These are phyloP conservation scores for Pisolithus marmoratus DNA, from an alignment of 768 basidiomycete genomes.

Conservation along the genomic window DNA sequence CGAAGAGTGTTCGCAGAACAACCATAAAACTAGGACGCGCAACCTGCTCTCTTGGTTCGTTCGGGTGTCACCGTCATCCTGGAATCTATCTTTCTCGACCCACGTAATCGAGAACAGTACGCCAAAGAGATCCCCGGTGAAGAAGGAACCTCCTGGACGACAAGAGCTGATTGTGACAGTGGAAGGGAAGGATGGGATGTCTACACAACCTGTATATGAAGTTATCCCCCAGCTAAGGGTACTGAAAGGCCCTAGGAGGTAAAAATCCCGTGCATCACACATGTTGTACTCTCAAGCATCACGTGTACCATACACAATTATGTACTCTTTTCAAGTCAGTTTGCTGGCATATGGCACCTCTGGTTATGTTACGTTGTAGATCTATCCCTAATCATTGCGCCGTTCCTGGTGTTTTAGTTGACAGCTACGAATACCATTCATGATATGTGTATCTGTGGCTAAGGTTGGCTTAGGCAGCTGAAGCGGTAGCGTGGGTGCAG, in stretches of 20 bases:
- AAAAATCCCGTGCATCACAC: constrained; percentile 1
- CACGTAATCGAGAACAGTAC: not conserved
- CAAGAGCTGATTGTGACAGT: constrained; percentile 11
- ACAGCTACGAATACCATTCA: no score
- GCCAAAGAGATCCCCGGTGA: not conserved
- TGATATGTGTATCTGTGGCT: no score
- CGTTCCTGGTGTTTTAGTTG: no score
- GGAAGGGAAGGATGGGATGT: constrained; percentile 10
- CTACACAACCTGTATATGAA: constrained; percentile 20
- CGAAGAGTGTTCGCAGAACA: not conserved
- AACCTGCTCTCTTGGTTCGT: not conserved
- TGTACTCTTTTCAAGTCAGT: no score
- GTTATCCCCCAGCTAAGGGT: constrained; percentile 26
- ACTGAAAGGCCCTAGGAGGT: constrained; percentile 13
- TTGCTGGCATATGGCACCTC: no score
- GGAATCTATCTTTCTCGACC: not conserved
- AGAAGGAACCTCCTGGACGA: not conserved
- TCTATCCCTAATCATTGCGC: no score
- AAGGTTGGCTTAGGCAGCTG: no score
- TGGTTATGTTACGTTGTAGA: no score
- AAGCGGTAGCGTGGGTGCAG: no score
- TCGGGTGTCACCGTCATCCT: constrained; percentile 3
- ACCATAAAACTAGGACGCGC: not conserved
- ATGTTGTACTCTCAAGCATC: not conserved
- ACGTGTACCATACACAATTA: not conserved